Conservation (phyloP, 495 filamentous ascomycete genomes). For the Cairneyella variabilis region DNA sequence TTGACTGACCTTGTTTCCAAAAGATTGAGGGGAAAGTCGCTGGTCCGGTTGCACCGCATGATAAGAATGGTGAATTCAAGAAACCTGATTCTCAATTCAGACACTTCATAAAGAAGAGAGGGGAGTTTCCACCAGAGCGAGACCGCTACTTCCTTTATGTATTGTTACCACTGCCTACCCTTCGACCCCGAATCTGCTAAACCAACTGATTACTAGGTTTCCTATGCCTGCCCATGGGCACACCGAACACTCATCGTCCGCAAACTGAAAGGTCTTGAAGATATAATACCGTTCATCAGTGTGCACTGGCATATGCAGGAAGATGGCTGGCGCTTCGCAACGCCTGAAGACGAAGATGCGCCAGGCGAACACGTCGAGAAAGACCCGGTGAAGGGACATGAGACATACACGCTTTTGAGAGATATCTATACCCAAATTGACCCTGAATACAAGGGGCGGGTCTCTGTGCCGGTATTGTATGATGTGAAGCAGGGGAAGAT, state of each 20-base stretch:
- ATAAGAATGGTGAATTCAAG: conserved; percentile 87
- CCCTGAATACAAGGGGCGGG: conserved; percentile 65
- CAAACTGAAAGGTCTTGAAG: conserved; percentile 72
- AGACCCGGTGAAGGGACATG: conserved; percentile 64
- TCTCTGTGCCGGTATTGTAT: conserved; percentile 76
- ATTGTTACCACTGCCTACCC: conserved; percentile 25
- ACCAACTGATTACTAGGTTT: too few species aligned
- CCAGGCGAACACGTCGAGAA: conserved; percentile 43
- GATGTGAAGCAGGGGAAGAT: conserved; percentile 69
- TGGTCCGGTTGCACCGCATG: conserved; percentile 71
- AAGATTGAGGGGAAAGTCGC: conserved; percentile 56
- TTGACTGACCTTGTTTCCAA: too few species aligned
- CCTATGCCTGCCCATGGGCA: conserved; percentile 78
- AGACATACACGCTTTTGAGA: conserved; percentile 52
- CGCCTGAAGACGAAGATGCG: conserved; percentile 53
- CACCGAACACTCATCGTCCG: conserved; percentile 71
- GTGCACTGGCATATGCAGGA: conserved; percentile 64
- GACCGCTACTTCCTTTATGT: conserved; percentile 79
- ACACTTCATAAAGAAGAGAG: conserved; percentile 56
- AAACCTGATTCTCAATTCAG: conserved; percentile 68
- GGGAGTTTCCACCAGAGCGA: conserved; percentile 68
- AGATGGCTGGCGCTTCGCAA: conserved; percentile 79
- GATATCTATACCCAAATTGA: conserved; percentile 70
- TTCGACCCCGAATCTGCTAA: too few species aligned
- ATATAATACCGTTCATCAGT: conserved; percentile 63